Evolutionary conservation across 306 rosid species (phyloP).

Genomic region (Spatholobus suberectus): DNA sequence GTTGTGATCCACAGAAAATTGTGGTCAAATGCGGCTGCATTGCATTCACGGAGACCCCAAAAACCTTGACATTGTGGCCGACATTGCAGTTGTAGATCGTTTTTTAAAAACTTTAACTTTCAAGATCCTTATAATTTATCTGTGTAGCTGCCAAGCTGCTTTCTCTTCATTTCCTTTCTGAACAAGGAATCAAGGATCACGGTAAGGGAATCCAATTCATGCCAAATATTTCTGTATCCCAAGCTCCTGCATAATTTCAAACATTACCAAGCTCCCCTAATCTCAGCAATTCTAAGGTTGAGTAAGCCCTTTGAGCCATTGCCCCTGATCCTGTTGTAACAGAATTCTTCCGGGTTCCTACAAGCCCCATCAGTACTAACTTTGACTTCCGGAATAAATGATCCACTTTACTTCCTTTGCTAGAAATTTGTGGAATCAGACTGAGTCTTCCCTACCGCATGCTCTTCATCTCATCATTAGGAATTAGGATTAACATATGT

Average conservation of each 20-base stretch:
- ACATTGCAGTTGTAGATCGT: too few relatives aligned
- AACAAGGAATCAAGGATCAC: not conserved
- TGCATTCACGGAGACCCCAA: too few relatives aligned
- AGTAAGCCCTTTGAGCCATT: not conserved
- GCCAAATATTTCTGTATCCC: not conserved
- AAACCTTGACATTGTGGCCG: too few relatives aligned
- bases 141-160: not conserved
- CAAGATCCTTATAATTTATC: not conserved
- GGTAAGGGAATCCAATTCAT: not conserved
- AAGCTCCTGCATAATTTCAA: not conserved
- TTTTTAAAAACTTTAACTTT: too few relatives aligned
- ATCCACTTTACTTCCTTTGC: not conserved
- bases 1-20: too few relatives aligned
- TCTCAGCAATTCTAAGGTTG: not conserved
- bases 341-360: not conserved
- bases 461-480: not conserved
- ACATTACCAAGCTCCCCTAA: not conserved
- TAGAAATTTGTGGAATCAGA: not conserved
- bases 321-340: not conserved
- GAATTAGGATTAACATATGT: not conserved
- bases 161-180: not conserved
- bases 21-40: too few relatives aligned
- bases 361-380: not conserved
- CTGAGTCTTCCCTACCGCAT: not conserved
- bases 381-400: not conserved